Conservation (phyloP, 139 green algal genomes). For the Mesotaenium endlicherianum region DNA sequence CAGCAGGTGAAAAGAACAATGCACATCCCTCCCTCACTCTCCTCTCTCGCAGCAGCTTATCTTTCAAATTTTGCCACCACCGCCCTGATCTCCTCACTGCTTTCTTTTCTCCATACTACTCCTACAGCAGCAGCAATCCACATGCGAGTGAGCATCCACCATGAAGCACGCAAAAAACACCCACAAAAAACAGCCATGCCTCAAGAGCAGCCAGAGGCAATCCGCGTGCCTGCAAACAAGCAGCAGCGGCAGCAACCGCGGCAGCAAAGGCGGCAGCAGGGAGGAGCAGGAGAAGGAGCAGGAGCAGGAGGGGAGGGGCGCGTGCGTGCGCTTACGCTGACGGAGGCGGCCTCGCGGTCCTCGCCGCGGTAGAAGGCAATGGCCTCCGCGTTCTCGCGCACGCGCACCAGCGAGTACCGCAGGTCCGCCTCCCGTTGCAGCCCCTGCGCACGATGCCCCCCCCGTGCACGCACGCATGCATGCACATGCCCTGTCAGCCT, state of each 20-base stretch:
- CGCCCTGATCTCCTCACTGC: too few species aligned
- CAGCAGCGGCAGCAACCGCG: background rate
- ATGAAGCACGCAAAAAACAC: too few species aligned
- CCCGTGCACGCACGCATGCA: background rate
- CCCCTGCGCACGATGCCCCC: background rate
- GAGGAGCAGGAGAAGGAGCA: background rate
- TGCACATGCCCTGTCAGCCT: background rate
- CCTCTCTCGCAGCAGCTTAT: too few species aligned
- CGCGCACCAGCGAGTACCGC: conserved; percentile 80
- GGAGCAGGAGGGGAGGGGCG: background rate
- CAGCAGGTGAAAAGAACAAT: too few species aligned
- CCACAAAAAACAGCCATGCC: too few species aligned
- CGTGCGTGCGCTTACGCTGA: background rate
- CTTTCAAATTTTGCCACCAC: too few species aligned
- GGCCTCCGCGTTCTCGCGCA: conserved; percentile 77
- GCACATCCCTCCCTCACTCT: too few species aligned
- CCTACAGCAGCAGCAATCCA: too few species aligned
- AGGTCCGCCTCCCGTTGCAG: conserved; percentile 80
- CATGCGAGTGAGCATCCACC: too few species aligned
- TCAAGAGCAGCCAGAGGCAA: too few species aligned
- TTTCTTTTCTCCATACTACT: too few species aligned
- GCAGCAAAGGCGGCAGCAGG: background rate
- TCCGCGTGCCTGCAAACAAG: background rate
- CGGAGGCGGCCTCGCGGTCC: conserved; percentile 48
- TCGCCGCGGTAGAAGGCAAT: conserved; percentile 89